Evolutionary conservation across 2,329 filamentous ascomycete species (phyloP), one percentile per base, ranked within the genome.

Genomic region (Aspergillus udagawae): DNA sequence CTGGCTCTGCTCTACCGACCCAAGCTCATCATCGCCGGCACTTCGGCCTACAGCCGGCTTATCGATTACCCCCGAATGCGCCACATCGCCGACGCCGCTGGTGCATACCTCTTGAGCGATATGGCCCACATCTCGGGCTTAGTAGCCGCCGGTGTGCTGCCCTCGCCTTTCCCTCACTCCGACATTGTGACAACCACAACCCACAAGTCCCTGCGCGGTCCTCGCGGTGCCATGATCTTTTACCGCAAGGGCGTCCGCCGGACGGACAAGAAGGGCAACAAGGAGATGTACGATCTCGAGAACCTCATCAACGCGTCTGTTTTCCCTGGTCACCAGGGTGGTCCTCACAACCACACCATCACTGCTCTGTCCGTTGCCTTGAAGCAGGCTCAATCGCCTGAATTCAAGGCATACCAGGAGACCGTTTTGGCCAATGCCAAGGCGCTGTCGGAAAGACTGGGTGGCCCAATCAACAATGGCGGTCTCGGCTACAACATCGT

Each of bases 221-320:
- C 94, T 59, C 91, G 94, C 75, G 94, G 94, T 72, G 94, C 94
- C 74, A 99, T 99, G 94, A 99, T 99, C 81, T 99, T 99, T 86
- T 99, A 92, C 87, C 91, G 94, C 79, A 97, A 96, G 83, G 94
- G 94, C 63, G 88, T 97, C 60, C 90, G 93, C 71, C 91, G 89
- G 70, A 89, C 89, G 54, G 91, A 97, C 73, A 97, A 97, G 85
- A 87, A 89, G 60, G 92, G 92, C 70, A 93, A 96, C 80, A 85
- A 93, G 82, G 88, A 83, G 52, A 81, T 92, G 69, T 99, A 97
- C 76, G 92, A 99, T 71, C 86, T 99, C 35, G 94, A 99, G 82
- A 86, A 87, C 67, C 90, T 92, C 56, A 99, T 99, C 83, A 99
- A 99, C 82, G 92, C 95, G 77, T 97, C 94, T 57, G 94, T 99